phyloP scores from a whole-genome alignment of 169 alveolate species.

The Cryptosporidium ryanae region DNA sequence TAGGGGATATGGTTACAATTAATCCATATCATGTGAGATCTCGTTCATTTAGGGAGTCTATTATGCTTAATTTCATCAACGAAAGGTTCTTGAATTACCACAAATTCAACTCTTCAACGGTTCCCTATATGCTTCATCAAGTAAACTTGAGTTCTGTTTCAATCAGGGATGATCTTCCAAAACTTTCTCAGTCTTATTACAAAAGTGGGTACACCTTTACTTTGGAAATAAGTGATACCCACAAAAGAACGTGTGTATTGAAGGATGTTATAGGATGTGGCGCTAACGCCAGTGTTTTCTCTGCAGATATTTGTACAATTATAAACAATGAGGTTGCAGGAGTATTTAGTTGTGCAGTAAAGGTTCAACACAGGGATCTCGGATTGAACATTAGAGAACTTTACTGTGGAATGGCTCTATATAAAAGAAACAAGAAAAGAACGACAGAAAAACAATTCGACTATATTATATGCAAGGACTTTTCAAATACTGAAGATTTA shows the following conservation, averaged over 20 bases:
- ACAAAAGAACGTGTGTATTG: constrained; percentile 34
- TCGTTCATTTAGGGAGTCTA: constrained; percentile 70
- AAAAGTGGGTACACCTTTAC: constrained; percentile 55
- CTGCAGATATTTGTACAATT: constrained; percentile 62
- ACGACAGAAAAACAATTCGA: neutral
- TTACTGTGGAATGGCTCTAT: constrained; percentile 38
- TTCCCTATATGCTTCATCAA: constrained; percentile 54
- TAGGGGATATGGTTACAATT: constrained; percentile 28
- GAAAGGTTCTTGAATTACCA: constrained; percentile 48
- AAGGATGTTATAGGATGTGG: constrained; percentile 62
- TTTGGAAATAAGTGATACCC: constrained; percentile 16
- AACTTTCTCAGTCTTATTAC: constrained; percentile 5
- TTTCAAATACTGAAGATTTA: neutral
- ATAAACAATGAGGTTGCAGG: constrained; percentile 17
- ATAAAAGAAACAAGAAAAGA: constrained; percentile 54
- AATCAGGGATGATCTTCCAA: constrained; percentile 35
- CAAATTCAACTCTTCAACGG: neutral
- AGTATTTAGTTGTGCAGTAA: constrained; percentile 49
- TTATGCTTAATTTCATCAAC: constrained; percentile 28
- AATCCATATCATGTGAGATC: constrained; percentile 61
- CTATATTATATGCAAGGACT: neutral
- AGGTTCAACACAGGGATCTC: constrained; percentile 63
- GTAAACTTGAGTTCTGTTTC: neutral
- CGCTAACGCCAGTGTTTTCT: constrained; percentile 72
- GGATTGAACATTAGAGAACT: constrained; percentile 59